These are phyloP conservation scores for Ceratocystis alfenasii DNA, from an alignment of 2,329 filamentous ascomycete species.

Conservation along the genomic window DNA sequence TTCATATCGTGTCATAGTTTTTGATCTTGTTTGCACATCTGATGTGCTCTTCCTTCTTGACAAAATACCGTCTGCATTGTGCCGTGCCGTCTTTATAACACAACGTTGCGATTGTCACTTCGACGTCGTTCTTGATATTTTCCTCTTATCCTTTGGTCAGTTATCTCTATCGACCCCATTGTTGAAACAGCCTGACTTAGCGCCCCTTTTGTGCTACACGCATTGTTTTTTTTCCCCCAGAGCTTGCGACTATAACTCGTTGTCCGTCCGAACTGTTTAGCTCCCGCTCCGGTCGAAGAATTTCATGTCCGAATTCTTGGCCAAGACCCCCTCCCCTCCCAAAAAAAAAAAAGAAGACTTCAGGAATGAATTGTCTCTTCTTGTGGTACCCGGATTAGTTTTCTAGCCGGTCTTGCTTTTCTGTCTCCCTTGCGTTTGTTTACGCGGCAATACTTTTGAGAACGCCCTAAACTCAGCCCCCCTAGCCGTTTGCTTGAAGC, in stretches of 20 bases:
- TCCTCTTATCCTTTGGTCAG: background rate
- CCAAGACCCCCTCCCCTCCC: too few relatives aligned
- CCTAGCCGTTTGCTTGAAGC: background rate
- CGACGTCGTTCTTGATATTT: background rate
- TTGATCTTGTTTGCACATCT: background rate
- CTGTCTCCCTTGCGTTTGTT: background rate
- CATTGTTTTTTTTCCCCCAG: background rate
- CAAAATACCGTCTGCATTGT: too few relatives aligned
- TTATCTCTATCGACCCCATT: background rate
- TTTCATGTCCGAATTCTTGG: background rate
- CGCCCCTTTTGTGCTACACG: background rate
- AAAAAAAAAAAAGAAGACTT: background rate
- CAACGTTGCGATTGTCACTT: background rate
- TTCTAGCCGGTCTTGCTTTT: background rate
- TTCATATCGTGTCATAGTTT: background rate
- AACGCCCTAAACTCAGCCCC: background rate
- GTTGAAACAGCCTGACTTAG: background rate
- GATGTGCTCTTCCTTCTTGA: too few relatives aligned
- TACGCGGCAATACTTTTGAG: background rate
- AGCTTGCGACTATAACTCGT: background rate
- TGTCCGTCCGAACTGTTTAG: background rate
- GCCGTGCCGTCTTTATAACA: too few relatives aligned
- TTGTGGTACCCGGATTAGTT: slow-evolving; percentile 1
- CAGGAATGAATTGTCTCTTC: background rate
- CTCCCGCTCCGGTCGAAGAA: background rate